phyloP scores from a whole-genome alignment of 345 rosid genomes.

The Kernera saxatilis region DNA sequence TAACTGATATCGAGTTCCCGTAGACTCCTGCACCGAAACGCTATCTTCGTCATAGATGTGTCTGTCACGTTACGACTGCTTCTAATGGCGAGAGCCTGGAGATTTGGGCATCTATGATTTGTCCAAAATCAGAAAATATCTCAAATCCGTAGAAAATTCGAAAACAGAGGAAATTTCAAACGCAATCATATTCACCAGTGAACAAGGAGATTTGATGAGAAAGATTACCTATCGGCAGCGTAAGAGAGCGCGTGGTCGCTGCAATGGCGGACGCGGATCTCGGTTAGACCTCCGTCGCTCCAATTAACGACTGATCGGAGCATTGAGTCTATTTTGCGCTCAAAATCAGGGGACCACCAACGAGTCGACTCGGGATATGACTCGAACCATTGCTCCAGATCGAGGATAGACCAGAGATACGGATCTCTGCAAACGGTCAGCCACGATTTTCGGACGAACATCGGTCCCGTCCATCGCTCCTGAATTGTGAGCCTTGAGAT shows the following conservation, averaged over 20 bases:
- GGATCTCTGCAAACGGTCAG: conserved; percentile 58
- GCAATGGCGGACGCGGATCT: conserved; percentile 72
- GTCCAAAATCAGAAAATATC: not conserved
- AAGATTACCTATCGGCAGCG: conserved; percentile 52
- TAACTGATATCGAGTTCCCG: conserved; percentile 67
- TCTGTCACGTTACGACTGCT: conserved; percentile 69
- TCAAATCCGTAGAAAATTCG: not conserved
- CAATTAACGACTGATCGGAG: conserved; percentile 56
- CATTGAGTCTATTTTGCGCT: conserved; percentile 60
- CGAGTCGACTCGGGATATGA: conserved; percentile 42
- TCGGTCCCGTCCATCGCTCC: conserved; percentile 76
- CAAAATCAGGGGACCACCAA: conserved; percentile 71
- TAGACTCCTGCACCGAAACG: conserved; percentile 50
- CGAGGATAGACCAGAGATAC: conserved; percentile 55
- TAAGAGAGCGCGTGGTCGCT: conserved; percentile 59
- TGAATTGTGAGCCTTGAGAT: conserved; percentile 56
- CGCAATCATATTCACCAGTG: not conserved
- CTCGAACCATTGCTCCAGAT: conserved; percentile 58
- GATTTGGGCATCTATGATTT: conserved; percentile 56
- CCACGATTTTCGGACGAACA: conserved; percentile 77
- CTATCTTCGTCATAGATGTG: conserved; percentile 55
- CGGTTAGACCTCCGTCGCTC: conserved; percentile 54
- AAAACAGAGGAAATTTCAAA: not conserved
- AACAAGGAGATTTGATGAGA: not conserved
- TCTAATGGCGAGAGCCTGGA: conserved; percentile 54